phyloP scores from a whole-genome alignment of 495 filamentous ascomycete genomes.

The Annulohypoxylon maeteangense region DNA sequence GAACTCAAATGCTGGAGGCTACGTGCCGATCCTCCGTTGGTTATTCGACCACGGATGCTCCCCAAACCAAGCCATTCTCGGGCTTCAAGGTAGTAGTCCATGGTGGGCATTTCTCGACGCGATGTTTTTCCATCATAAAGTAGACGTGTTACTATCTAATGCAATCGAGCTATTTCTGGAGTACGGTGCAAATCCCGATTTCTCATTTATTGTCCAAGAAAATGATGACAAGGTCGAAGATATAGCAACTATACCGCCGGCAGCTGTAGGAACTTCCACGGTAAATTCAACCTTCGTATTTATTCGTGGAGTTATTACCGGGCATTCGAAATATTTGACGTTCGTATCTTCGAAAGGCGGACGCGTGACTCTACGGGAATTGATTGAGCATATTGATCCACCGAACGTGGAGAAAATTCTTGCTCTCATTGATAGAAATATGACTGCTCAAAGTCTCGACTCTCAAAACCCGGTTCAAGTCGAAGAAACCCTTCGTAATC shows the following conservation, averaged over 20 bases:
- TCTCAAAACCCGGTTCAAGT: background rate
- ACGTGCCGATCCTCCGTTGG: background rate
- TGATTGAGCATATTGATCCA: background rate
- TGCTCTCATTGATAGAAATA: conserved; percentile 3
- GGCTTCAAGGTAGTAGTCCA: background rate
- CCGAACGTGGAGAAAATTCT: background rate
- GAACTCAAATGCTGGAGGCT: background rate
- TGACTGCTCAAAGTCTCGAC: background rate
- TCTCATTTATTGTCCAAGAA: background rate
- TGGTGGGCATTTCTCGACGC: background rate
- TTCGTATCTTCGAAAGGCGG: background rate
- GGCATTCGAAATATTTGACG: background rate
- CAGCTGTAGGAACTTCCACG: background rate
- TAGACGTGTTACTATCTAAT: background rate
- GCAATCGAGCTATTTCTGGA: background rate
- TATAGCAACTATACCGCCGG: background rate
- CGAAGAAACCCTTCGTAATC: background rate
- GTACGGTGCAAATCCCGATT: conserved; percentile 2
- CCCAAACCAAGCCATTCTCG: background rate
- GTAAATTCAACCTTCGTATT: background rate
- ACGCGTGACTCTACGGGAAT: background rate
- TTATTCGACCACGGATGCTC: background rate
- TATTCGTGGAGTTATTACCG: background rate
- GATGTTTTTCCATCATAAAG: background rate
- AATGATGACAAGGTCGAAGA: background rate